Conservation (phyloP, 192 early-diverging fungal species). For the Podila horticola region DNA sequence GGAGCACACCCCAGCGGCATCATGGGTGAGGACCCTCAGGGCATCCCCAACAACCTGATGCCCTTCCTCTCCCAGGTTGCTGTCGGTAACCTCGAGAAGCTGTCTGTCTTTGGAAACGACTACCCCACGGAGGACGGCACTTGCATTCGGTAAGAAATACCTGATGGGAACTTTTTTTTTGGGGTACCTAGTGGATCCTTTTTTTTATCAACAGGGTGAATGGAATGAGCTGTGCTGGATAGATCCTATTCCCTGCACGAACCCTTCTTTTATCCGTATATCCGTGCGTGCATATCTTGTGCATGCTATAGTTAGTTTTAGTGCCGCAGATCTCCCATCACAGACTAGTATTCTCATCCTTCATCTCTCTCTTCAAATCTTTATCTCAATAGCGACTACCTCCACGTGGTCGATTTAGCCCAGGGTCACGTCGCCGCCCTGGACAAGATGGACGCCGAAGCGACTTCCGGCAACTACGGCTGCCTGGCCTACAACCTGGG, state of each 20-base stretch:
- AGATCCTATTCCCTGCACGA: not conserved
- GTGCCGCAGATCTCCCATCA: no score
- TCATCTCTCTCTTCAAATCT: not conserved
- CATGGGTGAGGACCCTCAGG: constrained; percentile 92
- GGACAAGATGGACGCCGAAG: constrained; percentile 72
- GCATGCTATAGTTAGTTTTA: no score
- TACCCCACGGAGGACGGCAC: constrained; percentile 95
- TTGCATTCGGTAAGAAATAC: constrained; percentile 36
- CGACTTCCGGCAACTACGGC: constrained; percentile 41
- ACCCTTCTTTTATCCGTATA: not conserved
- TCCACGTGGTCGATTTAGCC: constrained; percentile 95
- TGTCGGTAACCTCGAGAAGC: constrained; percentile 80
- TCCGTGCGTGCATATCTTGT: no score
- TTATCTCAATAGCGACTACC: constrained; percentile 79
- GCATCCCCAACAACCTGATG: constrained; percentile 90
- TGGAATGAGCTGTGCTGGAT: not conserved
- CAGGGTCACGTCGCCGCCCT: constrained; percentile 89
- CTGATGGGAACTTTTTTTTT: not conserved
- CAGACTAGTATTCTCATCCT: not conserved
- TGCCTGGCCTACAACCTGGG: constrained; percentile 91
- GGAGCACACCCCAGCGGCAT: constrained; percentile 91
- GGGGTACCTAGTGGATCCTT: not conserved
- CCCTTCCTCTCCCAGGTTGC: constrained; percentile 90
- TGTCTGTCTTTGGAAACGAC: constrained; percentile 93
- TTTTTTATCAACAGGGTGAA: not conserved